Base-by-base conservation (phyloP, 306 rosid species). In the Myrica gale region DNA sequence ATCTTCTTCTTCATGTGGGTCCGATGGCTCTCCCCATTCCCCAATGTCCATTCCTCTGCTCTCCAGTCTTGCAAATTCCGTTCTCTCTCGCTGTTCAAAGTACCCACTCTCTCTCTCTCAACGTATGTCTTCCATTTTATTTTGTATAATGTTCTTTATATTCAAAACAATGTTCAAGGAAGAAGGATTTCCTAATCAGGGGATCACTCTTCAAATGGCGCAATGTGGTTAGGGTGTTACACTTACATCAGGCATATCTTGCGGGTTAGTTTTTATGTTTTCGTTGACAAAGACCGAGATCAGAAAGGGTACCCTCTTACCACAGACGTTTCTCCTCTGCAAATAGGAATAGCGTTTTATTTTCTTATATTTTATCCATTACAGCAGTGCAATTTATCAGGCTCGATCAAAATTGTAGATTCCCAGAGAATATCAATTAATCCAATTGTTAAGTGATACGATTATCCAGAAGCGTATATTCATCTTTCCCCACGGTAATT, bases 21-120 rank as follows among this genome's bases (percentile, higher is more conserved):
- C 71, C 19, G 82, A 72, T 9, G 48, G 69, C 55, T 23, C 85
- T 62, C 48, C 72, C 66, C 21, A 56, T 86, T 86, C 91, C 39
- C 85, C 88, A 52, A 83, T 83, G 39, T 73, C 80, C 75, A 89
- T 94, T 73, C 91, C 98, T 82, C 91, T 86, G 47, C 94, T 94
- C 63, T 94, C 98, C 73, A 82, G 88, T 26, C 81, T 88, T 66
- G 98, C 97, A 51, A 91, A 91, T 81, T 82, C 94, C 78, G 96
- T 94, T 76, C 90, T 94, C 72, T 73, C 81, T 85, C 92, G 90
- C 80, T 94, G 90, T 75, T 91, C 98, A 73, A 88, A 81, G 98
- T 91, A 54, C 60, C 17, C 51, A 42, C 19, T 55, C 19, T 26
- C 62, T n/a, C 23, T 46, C 44, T 20, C 51, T 45, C 43, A 26